These are phyloP conservation scores for Alternaria longipes DNA, from an alignment of 2,329 filamentous ascomycete species.

Conservation along the genomic window DNA sequence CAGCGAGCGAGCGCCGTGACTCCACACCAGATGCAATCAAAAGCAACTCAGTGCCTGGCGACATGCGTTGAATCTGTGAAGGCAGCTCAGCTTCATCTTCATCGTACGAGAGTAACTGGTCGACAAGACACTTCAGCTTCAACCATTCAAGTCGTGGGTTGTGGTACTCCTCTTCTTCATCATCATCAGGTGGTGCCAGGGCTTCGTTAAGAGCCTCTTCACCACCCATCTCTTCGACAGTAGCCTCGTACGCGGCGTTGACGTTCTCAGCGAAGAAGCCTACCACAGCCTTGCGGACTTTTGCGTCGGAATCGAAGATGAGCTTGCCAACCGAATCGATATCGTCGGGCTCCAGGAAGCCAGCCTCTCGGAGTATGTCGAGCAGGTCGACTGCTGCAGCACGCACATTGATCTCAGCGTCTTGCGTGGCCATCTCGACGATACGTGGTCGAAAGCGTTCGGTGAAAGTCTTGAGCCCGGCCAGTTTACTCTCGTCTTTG, in stretches of 20 bases:
- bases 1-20: constrained; percentile 84
- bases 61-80: constrained; percentile 57
- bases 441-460: constrained; percentile 87
- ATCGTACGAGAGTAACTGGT: constrained; percentile 84
- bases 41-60: constrained; percentile 52
- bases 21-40: constrained; percentile 72
- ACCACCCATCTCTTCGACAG: constrained; percentile 85
- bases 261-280: constrained; percentile 91
- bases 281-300: constrained; percentile 87
- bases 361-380: constrained; percentile 81
- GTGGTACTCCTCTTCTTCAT: constrained; percentile 77
- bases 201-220: constrained; percentile 78
- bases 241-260: constrained; percentile 79
- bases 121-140: constrained; percentile 87
- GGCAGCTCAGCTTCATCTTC: constrained; percentile 68
- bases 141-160: constrained; percentile 85
- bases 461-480: constrained; percentile 84
- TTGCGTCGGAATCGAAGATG: constrained; percentile 85
- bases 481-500: constrained; percentile 79
- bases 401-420: constrained; percentile 82
- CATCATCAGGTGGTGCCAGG: constrained; percentile 73
- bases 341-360: constrained; percentile 88
- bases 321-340: constrained; percentile 88
- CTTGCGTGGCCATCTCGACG: constrained; percentile 90
- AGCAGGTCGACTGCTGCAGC: constrained; percentile 83